Evolutionary conservation across 768 basidiomycete genomes (phyloP).

Genomic region (Hydnomerulius pinastri): DNA sequence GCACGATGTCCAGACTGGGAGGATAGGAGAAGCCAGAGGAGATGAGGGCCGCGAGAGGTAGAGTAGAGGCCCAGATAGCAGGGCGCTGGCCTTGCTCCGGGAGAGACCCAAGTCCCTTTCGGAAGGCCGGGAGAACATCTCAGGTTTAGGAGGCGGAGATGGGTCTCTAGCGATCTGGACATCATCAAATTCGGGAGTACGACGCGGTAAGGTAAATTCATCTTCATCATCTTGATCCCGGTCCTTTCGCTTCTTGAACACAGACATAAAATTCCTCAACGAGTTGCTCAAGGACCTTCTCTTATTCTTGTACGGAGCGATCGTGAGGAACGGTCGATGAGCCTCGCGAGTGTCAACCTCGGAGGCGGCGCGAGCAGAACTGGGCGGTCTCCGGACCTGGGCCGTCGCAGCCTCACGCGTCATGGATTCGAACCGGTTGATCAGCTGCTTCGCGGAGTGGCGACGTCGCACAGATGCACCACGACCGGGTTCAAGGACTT

Average conservation of each 20-base stretch:
- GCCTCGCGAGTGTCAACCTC: conserved; percentile 12
- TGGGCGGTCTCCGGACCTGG: conserved; percentile 8
- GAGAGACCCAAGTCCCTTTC: neutral
- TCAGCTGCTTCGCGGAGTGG: conserved; percentile 52
- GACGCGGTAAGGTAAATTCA: conserved; percentile 10
- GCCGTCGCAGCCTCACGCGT: conserved; percentile 11
- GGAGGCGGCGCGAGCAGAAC: conserved; percentile 17
- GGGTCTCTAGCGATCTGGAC: neutral
- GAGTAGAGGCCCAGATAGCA: conserved; percentile 37
- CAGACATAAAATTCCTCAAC: conserved; percentile 61
- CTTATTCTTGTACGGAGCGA: conserved; percentile 41
- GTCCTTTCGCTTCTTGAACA: conserved; percentile 52
- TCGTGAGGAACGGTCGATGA: conserved; percentile 16
- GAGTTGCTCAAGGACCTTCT: conserved; percentile 60
- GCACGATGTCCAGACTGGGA: conserved; percentile 55
- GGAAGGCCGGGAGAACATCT: conserved; percentile 1
- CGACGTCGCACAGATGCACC: conserved; percentile 25
- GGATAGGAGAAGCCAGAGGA: conserved; percentile 20
- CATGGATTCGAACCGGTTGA: conserved; percentile 55
- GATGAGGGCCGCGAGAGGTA: conserved; percentile 44
- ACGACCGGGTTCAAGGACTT: neutral
- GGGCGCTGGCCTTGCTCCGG: neutral
- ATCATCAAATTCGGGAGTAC: conserved; percentile 8
- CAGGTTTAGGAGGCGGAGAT: neutral
- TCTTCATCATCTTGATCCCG: conserved; percentile 29